Percentiles rank a stretch among this genome's conserved stretches.
phyloP scores from a whole-genome alignment of 2,329 filamentous ascomycete genomes.

The Stemphylium beticola region DNA sequence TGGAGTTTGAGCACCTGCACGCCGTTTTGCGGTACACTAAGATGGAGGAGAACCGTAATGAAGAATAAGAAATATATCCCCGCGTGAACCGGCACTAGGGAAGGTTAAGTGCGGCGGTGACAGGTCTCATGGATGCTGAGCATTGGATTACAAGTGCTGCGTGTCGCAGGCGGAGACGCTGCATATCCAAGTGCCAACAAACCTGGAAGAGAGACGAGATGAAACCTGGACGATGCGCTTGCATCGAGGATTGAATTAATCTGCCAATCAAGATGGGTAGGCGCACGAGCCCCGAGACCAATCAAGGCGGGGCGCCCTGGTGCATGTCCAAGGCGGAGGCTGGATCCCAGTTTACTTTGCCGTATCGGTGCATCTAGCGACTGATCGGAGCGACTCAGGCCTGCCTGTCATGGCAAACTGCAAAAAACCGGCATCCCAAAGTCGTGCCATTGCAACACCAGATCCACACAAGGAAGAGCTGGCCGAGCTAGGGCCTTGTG shows the following conservation, averaged over 20 bases:
- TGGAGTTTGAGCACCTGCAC: slow-evolving; percentile 16
- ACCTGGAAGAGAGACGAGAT: slow-evolving; percentile 43
- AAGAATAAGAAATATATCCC: slow-evolving; percentile 19
- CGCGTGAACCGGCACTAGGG: slow-evolving; percentile 20
- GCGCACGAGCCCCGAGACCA: slow-evolving; percentile 25
- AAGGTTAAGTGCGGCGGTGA: slow-evolving; percentile 20
- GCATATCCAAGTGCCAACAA: slow-evolving; percentile 37
- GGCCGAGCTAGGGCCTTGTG: not conserved
- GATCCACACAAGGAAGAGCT: slow-evolving; percentile 12
- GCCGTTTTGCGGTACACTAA: slow-evolving; percentile 19
- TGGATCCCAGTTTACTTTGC: slow-evolving; percentile 37
- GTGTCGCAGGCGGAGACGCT: slow-evolving; percentile 26
- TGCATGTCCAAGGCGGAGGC: slow-evolving; percentile 30
- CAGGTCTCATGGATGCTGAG: slow-evolving; percentile 20
- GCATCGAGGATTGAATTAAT: slow-evolving; percentile 25
- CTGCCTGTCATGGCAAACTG: slow-evolving; percentile 15
- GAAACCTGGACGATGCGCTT: slow-evolving; percentile 36
- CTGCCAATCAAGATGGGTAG: slow-evolving; percentile 36
- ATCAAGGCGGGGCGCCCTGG: slow-evolving; percentile 23
- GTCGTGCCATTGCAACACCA: slow-evolving; percentile 10
- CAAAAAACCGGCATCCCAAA: slow-evolving; percentile 6
- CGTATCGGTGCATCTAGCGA: slow-evolving; percentile 30
- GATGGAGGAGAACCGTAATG: slow-evolving; percentile 17
- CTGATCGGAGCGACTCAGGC: slow-evolving; percentile 27
- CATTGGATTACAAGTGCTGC: slow-evolving; percentile 28